Conservation (phyloP, 2,329 filamentous ascomycete species). For the Xylaria sp. region DNA sequence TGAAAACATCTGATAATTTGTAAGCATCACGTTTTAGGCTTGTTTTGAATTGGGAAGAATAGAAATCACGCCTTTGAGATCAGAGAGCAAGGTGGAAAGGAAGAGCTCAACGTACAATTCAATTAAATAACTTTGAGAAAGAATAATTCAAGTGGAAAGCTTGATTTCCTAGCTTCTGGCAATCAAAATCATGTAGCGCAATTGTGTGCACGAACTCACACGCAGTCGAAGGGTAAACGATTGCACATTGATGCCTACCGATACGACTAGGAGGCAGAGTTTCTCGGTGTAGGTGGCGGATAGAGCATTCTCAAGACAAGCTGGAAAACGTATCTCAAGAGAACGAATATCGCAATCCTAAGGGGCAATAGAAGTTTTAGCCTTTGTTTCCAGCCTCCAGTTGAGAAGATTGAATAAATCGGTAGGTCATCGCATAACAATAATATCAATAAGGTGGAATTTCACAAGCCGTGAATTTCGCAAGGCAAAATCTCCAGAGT, state of each 20-base stretch:
- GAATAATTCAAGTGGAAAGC: neutral
- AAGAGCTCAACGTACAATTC: neutral
- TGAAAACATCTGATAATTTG: neutral
- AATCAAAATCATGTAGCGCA: neutral
- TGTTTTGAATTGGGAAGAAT: neutral
- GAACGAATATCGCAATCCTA: neutral
- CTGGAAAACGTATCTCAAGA: neutral
- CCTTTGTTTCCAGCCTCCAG: neutral
- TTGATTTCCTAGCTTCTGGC: neutral
- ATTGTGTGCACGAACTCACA: neutral
- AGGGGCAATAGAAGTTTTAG: neutral
- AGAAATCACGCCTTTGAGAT: no score
- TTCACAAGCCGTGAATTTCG: neutral
- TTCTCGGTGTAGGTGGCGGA: neutral
- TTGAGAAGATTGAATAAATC: neutral
- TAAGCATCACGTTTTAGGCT: no score
- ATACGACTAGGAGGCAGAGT: neutral
- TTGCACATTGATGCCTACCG: neutral
- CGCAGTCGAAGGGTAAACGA: neutral
- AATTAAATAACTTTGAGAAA: neutral
- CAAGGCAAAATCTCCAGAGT: no score
- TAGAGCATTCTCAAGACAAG: neutral
- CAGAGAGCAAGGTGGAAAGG: neutral
- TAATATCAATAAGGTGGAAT: neutral
- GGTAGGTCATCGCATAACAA: neutral